Conservation (phyloP, 768 basidiomycete genomes). For the Xanthoconium stramineum region DNA sequence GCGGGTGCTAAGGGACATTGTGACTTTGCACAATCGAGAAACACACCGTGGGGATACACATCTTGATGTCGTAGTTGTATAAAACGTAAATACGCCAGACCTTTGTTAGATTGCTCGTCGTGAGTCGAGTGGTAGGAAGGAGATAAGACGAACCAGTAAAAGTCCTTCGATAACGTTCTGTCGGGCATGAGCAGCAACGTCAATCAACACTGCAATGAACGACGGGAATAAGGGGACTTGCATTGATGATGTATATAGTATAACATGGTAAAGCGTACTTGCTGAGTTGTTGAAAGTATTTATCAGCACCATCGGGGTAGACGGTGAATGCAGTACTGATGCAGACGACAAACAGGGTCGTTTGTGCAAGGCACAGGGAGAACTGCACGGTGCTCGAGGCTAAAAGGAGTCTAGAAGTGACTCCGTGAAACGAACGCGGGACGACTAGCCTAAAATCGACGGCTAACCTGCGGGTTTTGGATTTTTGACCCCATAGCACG, state of each 20-base stretch:
- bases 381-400: conserved; percentile 14
- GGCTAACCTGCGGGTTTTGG: conserved; percentile 1
- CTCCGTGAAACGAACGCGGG: neutral
- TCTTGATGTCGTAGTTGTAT: conserved; percentile 8
- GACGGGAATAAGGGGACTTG: neutral
- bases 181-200: neutral
- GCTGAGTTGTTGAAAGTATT: neutral
- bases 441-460: neutral
- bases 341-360: neutral
- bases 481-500: conserved; percentile 12
- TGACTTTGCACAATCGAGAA: neutral
- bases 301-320: neutral
- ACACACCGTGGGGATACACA: conserved; percentile 22
- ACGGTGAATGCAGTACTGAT: neutral
- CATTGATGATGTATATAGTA: conserved; percentile 18
- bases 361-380: conserved; percentile 10
- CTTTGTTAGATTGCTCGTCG: neutral
- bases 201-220: neutral
- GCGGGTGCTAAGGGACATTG: neutral
- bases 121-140: neutral
- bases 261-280: conserved; percentile 8
- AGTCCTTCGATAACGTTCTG: conserved; percentile 17
- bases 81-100: conserved; percentile 25
- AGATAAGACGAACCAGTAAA: conserved; percentile 14
- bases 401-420: conserved; percentile 8